Evolutionary conservation across 495 filamentous ascomycete genomes (phyloP), one percentile per base, ranked within the genome.

Genomic region (Talaromyces wortmannii): DNA sequence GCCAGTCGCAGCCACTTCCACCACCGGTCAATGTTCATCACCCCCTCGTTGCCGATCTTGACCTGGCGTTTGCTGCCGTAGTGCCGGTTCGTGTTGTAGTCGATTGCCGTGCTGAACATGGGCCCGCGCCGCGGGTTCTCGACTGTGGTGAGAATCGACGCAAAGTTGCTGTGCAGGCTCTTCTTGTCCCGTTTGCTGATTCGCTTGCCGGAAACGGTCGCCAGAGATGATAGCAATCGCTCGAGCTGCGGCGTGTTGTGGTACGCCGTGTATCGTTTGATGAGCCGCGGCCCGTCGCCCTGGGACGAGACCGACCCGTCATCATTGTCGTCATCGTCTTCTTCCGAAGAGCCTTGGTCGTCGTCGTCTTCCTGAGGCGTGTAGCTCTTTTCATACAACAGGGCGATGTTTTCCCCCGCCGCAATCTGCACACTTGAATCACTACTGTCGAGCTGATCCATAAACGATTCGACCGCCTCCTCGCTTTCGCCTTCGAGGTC

Each of bases 331-430:
- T 79, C 78, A 7, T 86, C 80, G 15, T 78, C 76, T 5, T 78
- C 77, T 45, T 71, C 63, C 4, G 23, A 23, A 1, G 36, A 40
- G 18, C 71, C 73, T 42, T 76, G 72, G 42, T 86, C 84, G 2
- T 85, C 79, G 48, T 89, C 84, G 32, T 83, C 76, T 57, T 82
- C 79, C 60, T 75, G 72, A 0, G 74, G 71, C 0, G 84, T 78
- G 73, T 88, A 83, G 64, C 82, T 86, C 66, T 90, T 90, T 63
- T 97, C 92, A 61, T 90, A 95, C 1, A 97, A 76, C 1, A 96
- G 73, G 3, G 92, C 92, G 58, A 97, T 94, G 65, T 91, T 91
- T 60, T 92, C 86, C 0, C 91, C 94, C 1, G 94, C 91, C 2
- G 88, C 84, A 50, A 94, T 83, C 66, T 96, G 90, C 0, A 97